These are phyloP conservation scores for Verbena officinalis DNA, from an alignment of 257 asterid species.

Conservation along the genomic window DNA sequence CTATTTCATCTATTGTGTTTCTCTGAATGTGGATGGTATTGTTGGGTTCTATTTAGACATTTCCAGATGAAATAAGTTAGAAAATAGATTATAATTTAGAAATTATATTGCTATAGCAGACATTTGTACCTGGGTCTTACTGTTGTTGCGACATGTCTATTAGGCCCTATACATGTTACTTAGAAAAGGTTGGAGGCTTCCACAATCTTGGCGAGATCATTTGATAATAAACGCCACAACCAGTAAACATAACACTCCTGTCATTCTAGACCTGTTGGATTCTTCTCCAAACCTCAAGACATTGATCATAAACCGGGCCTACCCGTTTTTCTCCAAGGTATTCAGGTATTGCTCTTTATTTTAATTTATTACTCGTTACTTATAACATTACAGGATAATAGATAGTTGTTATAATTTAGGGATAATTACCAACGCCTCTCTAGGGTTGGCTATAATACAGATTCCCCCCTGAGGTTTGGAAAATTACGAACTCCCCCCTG, in stretches of 20 bases:
- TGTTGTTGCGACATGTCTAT: neutral
- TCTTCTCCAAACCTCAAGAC: slow-evolving; percentile 29
- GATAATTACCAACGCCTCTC: too few relatives aligned
- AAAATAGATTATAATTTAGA: neutral
- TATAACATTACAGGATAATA: neutral
- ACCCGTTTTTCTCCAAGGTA: neutral
- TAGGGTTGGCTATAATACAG: too few relatives aligned
- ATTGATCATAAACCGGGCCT: slow-evolving; percentile 7
- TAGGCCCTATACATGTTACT: neutral
- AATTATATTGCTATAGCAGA: neutral
- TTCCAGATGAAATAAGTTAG: too few relatives aligned
- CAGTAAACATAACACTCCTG: neutral
- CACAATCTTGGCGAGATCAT: neutral
- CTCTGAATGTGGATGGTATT: too few relatives aligned
- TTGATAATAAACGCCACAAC: neutral
- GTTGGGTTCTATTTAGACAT: too few relatives aligned
- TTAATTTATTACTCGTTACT: neutral
- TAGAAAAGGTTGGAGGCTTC: neutral
- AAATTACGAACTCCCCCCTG: neutral
- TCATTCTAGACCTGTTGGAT: slow-evolving; percentile 19
- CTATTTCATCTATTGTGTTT: too few relatives aligned
- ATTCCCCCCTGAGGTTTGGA: too few relatives aligned
- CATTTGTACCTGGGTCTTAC: neutral
- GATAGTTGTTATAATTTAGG: neutral
- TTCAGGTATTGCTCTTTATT: neutral